Evolutionary conservation across 1,139 yeast species (phyloP).

Genomic region (Debaryomyces psychrophilus): DNA sequence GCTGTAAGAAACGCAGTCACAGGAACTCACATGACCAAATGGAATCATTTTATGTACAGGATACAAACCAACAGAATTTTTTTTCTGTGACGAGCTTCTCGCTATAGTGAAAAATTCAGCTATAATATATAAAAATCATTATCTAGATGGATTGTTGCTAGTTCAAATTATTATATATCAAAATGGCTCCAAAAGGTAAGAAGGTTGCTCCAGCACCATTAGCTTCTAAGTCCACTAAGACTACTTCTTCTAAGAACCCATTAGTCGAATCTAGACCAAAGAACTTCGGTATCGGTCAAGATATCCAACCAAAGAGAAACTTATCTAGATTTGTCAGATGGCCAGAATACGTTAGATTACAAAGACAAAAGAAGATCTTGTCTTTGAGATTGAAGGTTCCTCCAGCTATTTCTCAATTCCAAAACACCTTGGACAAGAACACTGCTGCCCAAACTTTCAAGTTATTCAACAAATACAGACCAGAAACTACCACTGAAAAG

Average conservation of each 20-base stretch:
- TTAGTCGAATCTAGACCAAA: conserved; percentile 85
- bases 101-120: conserved; percentile 7
- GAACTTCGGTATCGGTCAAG: conserved; percentile 96
- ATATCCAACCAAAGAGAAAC: conserved; percentile 93
- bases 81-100: conserved; percentile 4
- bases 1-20: neutral
- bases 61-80: neutral
- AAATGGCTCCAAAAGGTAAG: conserved; percentile 59
- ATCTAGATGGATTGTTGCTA: neutral
- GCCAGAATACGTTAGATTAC: conserved; percentile 93
- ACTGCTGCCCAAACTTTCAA: conserved; percentile 91
- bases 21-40: neutral
- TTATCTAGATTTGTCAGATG: conserved; percentile 95
- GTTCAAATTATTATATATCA: conserved; percentile 14
- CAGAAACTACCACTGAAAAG: conserved; percentile 91
- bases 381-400: conserved; percentile 92
- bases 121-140: conserved; percentile 1
- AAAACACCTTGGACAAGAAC: conserved; percentile 89
- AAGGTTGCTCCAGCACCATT: conserved; percentile 94
- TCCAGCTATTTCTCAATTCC: conserved; percentile 91
- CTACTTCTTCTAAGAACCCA: conserved; percentile 62
- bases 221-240: conserved; percentile 51
- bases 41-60: conserved; percentile 6
- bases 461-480: conserved; percentile 94
- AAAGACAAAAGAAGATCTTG: conserved; percentile 92